Evolutionary conservation across 108 stramenopile species (phyloP).

Genomic region (Aurantiochytrium sp.): DNA sequence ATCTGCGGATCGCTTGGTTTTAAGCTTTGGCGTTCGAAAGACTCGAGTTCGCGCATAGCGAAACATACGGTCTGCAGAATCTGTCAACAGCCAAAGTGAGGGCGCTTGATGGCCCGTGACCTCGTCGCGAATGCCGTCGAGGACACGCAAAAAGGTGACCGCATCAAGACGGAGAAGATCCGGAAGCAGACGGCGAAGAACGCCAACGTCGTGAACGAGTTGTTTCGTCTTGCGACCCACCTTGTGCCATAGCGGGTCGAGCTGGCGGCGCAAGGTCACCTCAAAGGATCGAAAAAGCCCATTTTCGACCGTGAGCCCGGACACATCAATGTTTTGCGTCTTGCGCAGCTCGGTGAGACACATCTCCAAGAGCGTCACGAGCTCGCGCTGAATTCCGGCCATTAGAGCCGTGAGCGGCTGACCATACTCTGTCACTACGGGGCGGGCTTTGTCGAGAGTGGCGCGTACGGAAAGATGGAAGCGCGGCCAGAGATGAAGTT

Average conservation of each 20-base stretch:
- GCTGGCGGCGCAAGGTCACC: slow-evolving; percentile 64
- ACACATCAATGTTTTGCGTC: slow-evolving; percentile 50
- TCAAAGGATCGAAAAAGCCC: slow-evolving; percentile 80
- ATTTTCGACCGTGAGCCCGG: slow-evolving; percentile 70
- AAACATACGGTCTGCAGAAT: slow-evolving; percentile 76
- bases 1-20: neutral
- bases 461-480: slow-evolving; percentile 71
- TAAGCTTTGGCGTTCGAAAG: neutral
- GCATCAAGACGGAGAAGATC: slow-evolving; percentile 82
- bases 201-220: slow-evolving; percentile 72
- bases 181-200: slow-evolving; percentile 77
- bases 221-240: slow-evolving; percentile 71
- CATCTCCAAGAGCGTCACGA: slow-evolving; percentile 72
- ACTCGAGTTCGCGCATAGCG: slow-evolving; percentile 71
- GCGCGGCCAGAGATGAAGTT: slow-evolving; percentile 84
- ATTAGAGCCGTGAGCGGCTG: slow-evolving; percentile 71
- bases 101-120: slow-evolving; percentile 58
- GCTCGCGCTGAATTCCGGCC: slow-evolving; percentile 72
- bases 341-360: slow-evolving; percentile 75
- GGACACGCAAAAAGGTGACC: slow-evolving; percentile 70
- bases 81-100: slow-evolving; percentile 71
- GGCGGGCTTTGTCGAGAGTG: slow-evolving; percentile 63
- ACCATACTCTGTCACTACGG: slow-evolving; percentile 72
- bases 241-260: slow-evolving; percentile 92
- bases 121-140: slow-evolving; percentile 65